Conservation (phyloP, 2,329 filamentous ascomycete species). For the Calonectria leucothoes region DNA sequence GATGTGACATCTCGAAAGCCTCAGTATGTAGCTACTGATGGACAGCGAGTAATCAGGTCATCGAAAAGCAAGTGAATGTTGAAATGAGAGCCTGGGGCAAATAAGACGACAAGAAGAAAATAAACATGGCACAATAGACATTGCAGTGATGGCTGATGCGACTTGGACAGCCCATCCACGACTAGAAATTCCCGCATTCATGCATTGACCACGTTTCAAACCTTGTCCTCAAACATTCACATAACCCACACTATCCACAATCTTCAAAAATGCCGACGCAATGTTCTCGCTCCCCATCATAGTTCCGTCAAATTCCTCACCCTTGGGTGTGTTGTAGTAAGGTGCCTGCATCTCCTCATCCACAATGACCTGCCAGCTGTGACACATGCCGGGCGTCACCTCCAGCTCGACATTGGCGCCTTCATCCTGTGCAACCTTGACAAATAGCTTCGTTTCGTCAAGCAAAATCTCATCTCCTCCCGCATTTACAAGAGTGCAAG, state of each 20-base stretch:
- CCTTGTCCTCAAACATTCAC: not conserved
- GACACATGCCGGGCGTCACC: not conserved
- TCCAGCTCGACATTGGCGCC: not conserved
- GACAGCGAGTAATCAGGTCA: too few species aligned
- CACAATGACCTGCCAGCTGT: slow-evolving; percentile 2
- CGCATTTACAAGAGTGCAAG: not conserved
- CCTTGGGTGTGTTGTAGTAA: not conserved
- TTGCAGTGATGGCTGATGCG: too few species aligned
- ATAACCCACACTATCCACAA: not conserved
- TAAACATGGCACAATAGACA: too few species aligned
- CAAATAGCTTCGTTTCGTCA: not conserved
- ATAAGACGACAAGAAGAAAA: too few species aligned
- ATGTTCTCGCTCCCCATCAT: not conserved
- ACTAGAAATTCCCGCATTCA: too few species aligned
- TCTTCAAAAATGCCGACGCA: not conserved
- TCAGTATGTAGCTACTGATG: too few species aligned
- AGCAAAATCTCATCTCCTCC: not conserved
- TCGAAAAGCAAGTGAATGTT: too few species aligned
- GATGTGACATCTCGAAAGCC: too few species aligned
- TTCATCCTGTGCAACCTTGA: not conserved
- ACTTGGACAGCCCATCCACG: too few species aligned
- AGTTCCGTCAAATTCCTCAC: not conserved
- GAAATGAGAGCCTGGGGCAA: too few species aligned
- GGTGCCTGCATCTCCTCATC: not conserved
- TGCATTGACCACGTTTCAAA: too few species aligned